These are phyloP conservation scores for Metschnikowia rubicola DNA, from an alignment of 805 yeast species.

Conservation along the genomic window DNA sequence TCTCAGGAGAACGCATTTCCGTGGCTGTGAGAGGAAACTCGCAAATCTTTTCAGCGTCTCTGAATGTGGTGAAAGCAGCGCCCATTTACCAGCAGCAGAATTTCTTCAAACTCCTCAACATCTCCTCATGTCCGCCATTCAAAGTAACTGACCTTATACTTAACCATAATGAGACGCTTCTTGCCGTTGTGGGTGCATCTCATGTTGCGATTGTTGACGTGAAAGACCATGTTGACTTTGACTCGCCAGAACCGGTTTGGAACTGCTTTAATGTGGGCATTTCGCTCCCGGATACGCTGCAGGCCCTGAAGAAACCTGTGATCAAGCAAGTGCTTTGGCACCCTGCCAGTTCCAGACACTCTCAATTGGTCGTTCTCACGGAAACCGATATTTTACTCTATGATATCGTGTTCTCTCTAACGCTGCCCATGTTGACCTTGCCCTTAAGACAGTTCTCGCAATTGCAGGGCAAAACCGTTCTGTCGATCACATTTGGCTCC, in stretches of 20 bases:
- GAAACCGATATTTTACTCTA: conserved; percentile 9
- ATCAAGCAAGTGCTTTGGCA: conserved; percentile 14
- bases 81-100: conserved; percentile 6
- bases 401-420: conserved; percentile 12
- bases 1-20: background rate
- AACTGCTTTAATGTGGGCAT: conserved; percentile 3
- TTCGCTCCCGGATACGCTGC: background rate
- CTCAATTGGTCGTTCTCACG: conserved; percentile 16
- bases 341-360: conserved; percentile 13
- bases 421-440: conserved; percentile 10
- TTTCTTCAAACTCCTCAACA: conserved; percentile 6
- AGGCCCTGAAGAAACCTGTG: background rate
- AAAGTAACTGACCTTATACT: conserved; percentile 8
- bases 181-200: conserved; percentile 13
- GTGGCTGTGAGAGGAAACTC: conserved; percentile 11
- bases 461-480: conserved; percentile 3
- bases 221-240: conserved; percentile 3
- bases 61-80: conserved; percentile 12
- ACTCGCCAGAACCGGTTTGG: conserved; percentile 3
- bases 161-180: conserved; percentile 9
- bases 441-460: conserved; percentile 3
- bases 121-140: conserved; percentile 1
- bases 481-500: conserved; percentile 18
- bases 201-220: conserved; percentile 9
- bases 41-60: conserved; percentile 11